A percentile compares a stretch with the other conserved stretches of the same genome.
Evolutionary conservation across 306 rosid genomes (phyloP).

Genomic region (Pyrus communis): DNA sequence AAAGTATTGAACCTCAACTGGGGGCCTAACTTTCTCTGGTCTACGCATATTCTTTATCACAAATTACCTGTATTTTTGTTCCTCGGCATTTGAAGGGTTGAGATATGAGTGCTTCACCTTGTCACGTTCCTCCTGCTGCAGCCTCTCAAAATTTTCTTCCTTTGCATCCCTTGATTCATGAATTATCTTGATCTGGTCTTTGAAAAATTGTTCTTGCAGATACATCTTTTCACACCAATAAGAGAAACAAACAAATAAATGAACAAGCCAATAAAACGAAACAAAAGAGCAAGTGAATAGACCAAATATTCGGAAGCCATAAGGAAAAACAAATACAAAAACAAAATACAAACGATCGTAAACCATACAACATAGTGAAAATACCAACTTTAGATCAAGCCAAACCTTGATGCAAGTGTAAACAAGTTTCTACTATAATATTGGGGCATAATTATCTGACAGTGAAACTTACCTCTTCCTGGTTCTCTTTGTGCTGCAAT

Average conservation of each 20-base stretch:
- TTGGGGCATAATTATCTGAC: not conserved
- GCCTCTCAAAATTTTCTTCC: conserved; percentile 66
- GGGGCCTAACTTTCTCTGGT: not conserved
- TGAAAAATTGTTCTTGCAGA: conserved; percentile 55
- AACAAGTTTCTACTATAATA: not conserved
- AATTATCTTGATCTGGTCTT: conserved; percentile 48
- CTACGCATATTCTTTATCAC: not conserved
- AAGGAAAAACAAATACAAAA: not conserved
- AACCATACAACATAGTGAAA: not conserved
- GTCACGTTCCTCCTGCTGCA: conserved; percentile 73
- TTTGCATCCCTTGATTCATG: conserved; percentile 43
- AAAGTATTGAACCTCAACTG: not conserved
- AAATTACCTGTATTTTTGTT: conserved; percentile 39
- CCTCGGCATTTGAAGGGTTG: conserved; percentile 34
- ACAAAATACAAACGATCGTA: not conserved
- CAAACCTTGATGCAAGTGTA: not conserved
- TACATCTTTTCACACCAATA: conserved; percentile 44
- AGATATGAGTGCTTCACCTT: conserved; percentile 50
- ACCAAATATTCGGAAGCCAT: not conserved
- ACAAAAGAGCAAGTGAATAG: not conserved
- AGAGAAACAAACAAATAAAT: not conserved
- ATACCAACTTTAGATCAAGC: not conserved
- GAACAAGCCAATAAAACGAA: not conserved
- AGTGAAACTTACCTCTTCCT: conserved; percentile 59
- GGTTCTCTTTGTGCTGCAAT: conserved; percentile 30